A percentile compares a stretch with the other conserved stretches of the same genome.
Conservation (phyloP, 1,139 yeast genomes). For the Suhomyces guaymorum region DNA sequence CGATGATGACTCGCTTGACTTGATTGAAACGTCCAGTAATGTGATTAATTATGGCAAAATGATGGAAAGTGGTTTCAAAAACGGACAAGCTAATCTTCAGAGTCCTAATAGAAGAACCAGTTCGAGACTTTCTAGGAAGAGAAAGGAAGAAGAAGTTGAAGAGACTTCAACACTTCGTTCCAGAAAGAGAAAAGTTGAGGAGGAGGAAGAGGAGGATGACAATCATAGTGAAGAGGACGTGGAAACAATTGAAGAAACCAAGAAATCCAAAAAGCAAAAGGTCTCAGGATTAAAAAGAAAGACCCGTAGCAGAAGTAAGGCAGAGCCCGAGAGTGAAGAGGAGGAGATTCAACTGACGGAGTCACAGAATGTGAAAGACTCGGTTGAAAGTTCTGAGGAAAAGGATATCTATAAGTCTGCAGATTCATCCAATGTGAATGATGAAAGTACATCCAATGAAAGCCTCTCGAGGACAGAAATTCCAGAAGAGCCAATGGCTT, state of each 20-base stretch:
- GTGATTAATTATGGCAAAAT: constrained; percentile 10
- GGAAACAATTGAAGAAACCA: not conserved
- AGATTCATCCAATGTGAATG: too few relatives aligned
- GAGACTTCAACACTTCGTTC: constrained; percentile 3
- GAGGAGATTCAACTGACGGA: not conserved
- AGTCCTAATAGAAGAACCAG: constrained; percentile 1
- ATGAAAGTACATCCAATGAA: too few relatives aligned
- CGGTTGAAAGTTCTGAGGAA: not conserved
- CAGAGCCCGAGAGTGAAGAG: constrained; percentile 1
- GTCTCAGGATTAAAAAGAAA: constrained; percentile 1
- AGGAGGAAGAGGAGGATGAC: not conserved
- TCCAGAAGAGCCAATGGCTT: too few relatives aligned
- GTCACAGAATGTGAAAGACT: too few relatives aligned
- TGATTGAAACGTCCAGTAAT: constrained; percentile 6
- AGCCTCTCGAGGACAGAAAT: too few relatives aligned
- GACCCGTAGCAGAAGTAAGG: constrained; percentile 4
- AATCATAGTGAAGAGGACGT: constrained; percentile 1
- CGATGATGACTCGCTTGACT: constrained; percentile 10
- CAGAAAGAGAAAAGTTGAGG: constrained; percentile 1
- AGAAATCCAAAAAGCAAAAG: constrained; percentile 1
- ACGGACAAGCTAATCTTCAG: not conserved
- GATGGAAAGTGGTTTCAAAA: constrained; percentile 13
- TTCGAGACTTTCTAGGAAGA: constrained; percentile 2
- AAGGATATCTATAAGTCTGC: too few relatives aligned
- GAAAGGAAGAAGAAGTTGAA: not conserved